Evolutionary conservation across 2,329 filamentous ascomycete genomes (phyloP), one percentile per base, ranked within the genome.

Genomic region (Nothomitra cinnamomea): DNA sequence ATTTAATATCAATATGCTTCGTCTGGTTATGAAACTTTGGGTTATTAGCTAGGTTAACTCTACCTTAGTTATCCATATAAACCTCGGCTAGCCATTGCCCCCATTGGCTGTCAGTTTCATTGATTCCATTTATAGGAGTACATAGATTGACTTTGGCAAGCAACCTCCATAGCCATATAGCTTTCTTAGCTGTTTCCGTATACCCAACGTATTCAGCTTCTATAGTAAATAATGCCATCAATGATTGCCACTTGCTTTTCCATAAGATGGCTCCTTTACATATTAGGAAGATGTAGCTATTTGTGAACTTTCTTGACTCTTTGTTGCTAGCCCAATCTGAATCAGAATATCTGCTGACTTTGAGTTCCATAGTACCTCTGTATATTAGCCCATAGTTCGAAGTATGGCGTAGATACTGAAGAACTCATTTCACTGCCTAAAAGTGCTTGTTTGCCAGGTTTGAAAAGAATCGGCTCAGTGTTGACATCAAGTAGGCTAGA

Each of bases 1-100:
- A 51, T 12, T 55, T 50, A n/a, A 58, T 51, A 40, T 58, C 53
- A 15, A 59, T 58, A 48, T 59, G 53, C 32, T 59, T 58, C 7
- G 51, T 58, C 45, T 52, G 41, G 6, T 38, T 35, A 36, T 58
- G 56, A 41, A 42, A 45, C n/a, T 52, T 42, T 32, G 57, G 55
- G 42, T 58, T 58, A 24, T 38, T 49, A 21, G 52, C 40, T 22
- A 57, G 32, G 15, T 54, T 52, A 2, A 59, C 53, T 19, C 55
- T 53, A 41, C 48, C 50, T 45, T 54, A 28, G 49, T 60, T 60
- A 50, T 60, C 56, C 8, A 50, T 42, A 19, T n/a, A 51, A 6
- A 58, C 22, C 1, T 15, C n/a, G 3, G 22, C 40, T 5, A 24
- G 47, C 6, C n/a, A 7, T 2, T 22, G 4, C 22, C 12, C 40